Evolutionary conservation across 1,139 yeast species (phyloP), one percentile per base, ranked within the genome.

Genomic region (Geotrichum fermentans): DNA sequence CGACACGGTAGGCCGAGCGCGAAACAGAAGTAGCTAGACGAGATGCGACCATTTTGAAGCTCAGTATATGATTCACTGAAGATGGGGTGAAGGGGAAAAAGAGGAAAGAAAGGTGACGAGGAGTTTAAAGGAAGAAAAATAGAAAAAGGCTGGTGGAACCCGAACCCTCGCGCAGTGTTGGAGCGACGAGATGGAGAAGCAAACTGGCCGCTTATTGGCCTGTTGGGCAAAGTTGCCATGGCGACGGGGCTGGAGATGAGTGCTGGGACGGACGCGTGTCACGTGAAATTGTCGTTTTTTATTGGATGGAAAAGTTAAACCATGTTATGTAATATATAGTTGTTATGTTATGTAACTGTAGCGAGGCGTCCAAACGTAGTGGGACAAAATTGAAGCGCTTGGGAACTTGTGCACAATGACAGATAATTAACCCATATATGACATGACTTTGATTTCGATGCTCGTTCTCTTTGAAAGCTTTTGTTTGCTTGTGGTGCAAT

Each of bases 11-110:
- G 68, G 96, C 95, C 72, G 85, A 79, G 77, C 90, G 89, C 67
- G 95, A 80, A 67, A 88, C 75, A 72, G 88, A 78, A 78, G 89
- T 84, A 75, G 85, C 82, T 75, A 88, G 82, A 82, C 95, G 87
- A 74, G 96, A 90, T 73, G 83, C 66, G 59, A 65, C 69, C 70
- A 66, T 66, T 56, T 56, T 61, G 28, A 24, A 24, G 28, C 28
- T 24, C 28, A 24, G 28, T 28, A 22, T 16, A 32, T 21, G 47
- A 47, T 41, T 37, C 40, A 41, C 42, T 18, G 34, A 33, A 36
- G 50, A 32, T 37, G 22, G 41, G 26, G 24, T 37, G 33, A 43
- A 41, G 37, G 33, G 36, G 17, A 16, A 30, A 26, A 14, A 28
- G 33, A 33, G 24, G 16, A 28, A 17, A 29, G 21, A 14, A 30